phyloP scores from a whole-genome alignment of 164 flowering plant species.

The Berberis thunbergii region DNA sequence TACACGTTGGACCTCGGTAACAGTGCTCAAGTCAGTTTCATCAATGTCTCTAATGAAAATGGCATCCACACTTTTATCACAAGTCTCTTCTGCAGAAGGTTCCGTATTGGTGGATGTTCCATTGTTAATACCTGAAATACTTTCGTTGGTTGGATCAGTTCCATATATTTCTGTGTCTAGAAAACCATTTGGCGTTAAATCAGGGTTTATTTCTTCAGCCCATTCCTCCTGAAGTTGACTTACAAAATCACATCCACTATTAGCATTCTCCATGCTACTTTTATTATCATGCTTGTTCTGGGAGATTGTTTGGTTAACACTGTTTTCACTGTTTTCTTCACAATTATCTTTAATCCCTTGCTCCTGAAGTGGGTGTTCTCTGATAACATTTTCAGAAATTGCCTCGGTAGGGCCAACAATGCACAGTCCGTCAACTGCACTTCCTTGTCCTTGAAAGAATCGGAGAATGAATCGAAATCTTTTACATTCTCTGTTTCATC shows the following conservation, averaged over 20 bases:
- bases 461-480: no score
- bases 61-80: no score
- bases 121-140: background rate
- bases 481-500: background rate
- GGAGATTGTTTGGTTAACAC: no score
- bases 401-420: background rate
- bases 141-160: background rate
- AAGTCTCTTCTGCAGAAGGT: no score
- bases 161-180: background rate
- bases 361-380: slow-evolving; percentile 1
- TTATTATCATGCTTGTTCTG: no score
- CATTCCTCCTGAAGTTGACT: no score
- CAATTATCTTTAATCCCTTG: slow-evolving; percentile 6
- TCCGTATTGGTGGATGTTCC: no score
- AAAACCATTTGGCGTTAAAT: no score
- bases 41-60: no score
- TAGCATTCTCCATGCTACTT: no score
- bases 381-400: background rate
- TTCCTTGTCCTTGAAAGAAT: background rate
- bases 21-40: slow-evolving; percentile 1
- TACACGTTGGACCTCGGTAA: background rate
- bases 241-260: no score
- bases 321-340: background rate
- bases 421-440: background rate
- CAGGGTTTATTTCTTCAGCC: no score